Evolutionary conservation across 129 eudicot genomes (phyloP).

Genomic region (Solidago caesia): DNA sequence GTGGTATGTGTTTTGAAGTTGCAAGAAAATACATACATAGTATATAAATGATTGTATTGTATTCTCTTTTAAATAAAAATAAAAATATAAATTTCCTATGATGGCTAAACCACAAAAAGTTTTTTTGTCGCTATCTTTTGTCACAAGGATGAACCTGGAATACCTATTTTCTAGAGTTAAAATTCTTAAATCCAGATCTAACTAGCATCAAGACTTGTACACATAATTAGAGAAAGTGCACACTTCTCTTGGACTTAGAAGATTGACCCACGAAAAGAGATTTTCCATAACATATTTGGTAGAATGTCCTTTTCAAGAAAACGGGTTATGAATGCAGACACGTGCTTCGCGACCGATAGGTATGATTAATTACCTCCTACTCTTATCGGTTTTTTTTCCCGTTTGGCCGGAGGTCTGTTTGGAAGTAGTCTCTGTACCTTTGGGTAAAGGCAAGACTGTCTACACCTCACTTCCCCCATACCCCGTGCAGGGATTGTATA

Average conservation of each 20-base stretch:
- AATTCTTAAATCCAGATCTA: background rate
- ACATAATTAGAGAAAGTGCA: background rate
- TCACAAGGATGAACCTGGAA: background rate
- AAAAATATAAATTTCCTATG: background rate
- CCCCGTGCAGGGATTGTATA: too few species aligned
- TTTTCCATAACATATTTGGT: background rate
- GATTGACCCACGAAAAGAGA: background rate
- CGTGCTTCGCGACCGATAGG: too few species aligned
- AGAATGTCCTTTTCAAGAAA: conserved; percentile 17
- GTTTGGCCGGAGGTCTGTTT: too few species aligned
- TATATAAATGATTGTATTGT: too few species aligned
- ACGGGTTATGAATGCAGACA: background rate
- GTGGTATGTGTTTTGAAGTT: too few species aligned
- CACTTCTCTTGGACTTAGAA: background rate
- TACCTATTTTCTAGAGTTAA: conserved; percentile 19
- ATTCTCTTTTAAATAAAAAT: too few species aligned
- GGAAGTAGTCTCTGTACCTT: too few species aligned
- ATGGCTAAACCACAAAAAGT: background rate
- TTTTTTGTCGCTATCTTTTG: background rate
- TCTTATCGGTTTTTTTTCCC: too few species aligned
- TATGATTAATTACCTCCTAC: too few species aligned
- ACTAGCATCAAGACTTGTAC: conserved; percentile 11
- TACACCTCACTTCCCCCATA: too few species aligned
- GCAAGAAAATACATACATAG: too few species aligned
- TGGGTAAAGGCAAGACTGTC: too few species aligned